These are phyloP conservation scores for Porcisia hertigi DNA, from an alignment of 208 protist genomes.

Conservation along the genomic window DNA sequence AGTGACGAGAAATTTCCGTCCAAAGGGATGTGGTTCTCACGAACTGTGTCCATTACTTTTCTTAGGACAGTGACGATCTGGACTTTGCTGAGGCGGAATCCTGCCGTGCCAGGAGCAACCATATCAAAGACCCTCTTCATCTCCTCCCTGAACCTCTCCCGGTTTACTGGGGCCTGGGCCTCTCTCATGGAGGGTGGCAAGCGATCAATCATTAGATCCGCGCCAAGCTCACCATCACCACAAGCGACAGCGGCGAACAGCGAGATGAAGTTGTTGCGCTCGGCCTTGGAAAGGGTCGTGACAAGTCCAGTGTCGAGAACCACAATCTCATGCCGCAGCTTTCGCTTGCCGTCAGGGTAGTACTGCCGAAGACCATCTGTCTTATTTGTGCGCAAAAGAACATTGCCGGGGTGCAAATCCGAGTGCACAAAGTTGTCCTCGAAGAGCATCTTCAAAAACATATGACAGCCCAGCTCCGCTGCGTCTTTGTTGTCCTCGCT, in stretches of 20 bases:
- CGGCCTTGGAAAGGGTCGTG: conserved; percentile 76
- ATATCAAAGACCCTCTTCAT: conserved; percentile 85
- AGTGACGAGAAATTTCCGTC: conserved; percentile 93
- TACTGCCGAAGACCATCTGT: conserved; percentile 26
- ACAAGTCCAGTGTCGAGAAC: conserved; percentile 92
- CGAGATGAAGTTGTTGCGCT: conserved; percentile 93
- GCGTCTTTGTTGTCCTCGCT: conserved; percentile 58
- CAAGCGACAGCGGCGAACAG: conserved; percentile 90
- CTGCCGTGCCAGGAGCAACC: conserved; percentile 66
- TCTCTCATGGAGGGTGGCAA: conserved; percentile 39
- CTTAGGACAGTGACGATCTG: conserved; percentile 78
- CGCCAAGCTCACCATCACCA: conserved; percentile 85
- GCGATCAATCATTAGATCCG: conserved; percentile 92
- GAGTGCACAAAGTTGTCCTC: conserved; percentile 95
- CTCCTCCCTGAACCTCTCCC: conserved; percentile 58
- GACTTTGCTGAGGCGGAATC: conserved; percentile 84
- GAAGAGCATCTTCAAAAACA: conserved; percentile 96
- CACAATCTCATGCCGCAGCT: conserved; percentile 65
- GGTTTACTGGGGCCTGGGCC: conserved; percentile 31
- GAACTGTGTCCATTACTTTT: conserved; percentile 77
- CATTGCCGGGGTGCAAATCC: conserved; percentile 94
- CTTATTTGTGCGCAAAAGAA: conserved; percentile 72
- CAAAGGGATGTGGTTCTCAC: conserved; percentile 83
- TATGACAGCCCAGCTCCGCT: conserved; percentile 84
- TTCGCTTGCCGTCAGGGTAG: conserved; percentile 73